Evolutionary conservation across 441 rosid genomes (phyloP), one percentile per base, ranked within the genome.

Genomic region (Adansonia grandidieri): DNA sequence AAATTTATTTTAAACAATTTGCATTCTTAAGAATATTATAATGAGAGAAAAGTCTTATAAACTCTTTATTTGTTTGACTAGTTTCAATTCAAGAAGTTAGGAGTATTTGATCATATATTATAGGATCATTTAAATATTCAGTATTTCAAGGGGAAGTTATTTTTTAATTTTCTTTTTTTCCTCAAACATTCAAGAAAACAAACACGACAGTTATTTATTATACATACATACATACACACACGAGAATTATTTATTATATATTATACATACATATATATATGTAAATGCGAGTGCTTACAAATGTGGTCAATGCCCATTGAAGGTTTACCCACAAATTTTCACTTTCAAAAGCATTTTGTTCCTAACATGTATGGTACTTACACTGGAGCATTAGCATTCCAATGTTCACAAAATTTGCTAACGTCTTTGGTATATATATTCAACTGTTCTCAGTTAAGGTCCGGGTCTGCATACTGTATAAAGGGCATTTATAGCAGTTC

Each of bases 21-120:
- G 5, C 72, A 47, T 68, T 68, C 56, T 68, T 19, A 68, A 68
- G n/a, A 68, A 66, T 32, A 4, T 68, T 68, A 9, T 45, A 44
- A 67, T 20, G 56, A 19, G 54, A 37, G 8, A 65, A 8, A 40
- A 45, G 72, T 10, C 54, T 45, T 5, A 14, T 7, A 68, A 45
- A 47, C 40, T 68, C 37, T 47, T 20, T 3, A 19, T 50, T 68
- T 68, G 40, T 68, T 47, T 10, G 9, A 68, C 40, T 5, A 15
- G 6, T 15, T 65, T 65, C 48, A 65, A 68, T 68, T 32, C 37
- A 32, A 2, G 4, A 2, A 45, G 32, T 20, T 45, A 47, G 2
- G 5, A 19, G 56, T 19, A 68, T 11, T 11, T 68, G 24, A 20
- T 66, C 71, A 42, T 66, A 65, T 7, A 37, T 40, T 2, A 15